These are phyloP conservation scores for Pythium sp. DNA, from an alignment of 352 stramenopile genomes.

Conservation along the genomic window DNA sequence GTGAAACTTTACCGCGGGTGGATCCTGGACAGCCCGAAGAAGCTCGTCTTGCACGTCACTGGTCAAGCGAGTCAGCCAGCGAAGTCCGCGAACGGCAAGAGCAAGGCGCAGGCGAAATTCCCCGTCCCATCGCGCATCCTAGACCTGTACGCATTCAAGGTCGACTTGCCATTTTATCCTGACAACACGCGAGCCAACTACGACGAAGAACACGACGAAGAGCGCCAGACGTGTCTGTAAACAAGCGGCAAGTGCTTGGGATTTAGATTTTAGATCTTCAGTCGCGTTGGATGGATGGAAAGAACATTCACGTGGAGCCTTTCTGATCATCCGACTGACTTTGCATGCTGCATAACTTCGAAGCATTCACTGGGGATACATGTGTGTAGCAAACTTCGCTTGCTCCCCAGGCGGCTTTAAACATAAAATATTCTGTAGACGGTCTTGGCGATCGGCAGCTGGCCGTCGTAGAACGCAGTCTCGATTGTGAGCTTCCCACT, in stretches of 20 bases:
- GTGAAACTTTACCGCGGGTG: constrained; percentile 54
- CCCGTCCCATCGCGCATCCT: constrained; percentile 34
- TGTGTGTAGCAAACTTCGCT: neutral
- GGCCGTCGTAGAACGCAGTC: constrained; percentile 94
- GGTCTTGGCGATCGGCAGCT: constrained; percentile 86
- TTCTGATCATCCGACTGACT: neutral
- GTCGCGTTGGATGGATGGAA: neutral
- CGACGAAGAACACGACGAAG: constrained; percentile 5
- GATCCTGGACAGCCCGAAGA: constrained; percentile 62
- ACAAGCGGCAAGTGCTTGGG: neutral
- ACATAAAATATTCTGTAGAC: constrained; percentile 94
- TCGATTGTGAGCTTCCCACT: constrained; percentile 94
- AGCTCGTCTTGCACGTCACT: constrained; percentile 67
- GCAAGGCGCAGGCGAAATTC: constrained; percentile 19
- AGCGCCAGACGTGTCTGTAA: constrained; percentile 18
- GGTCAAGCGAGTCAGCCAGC: constrained; percentile 43
- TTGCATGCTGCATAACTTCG: neutral
- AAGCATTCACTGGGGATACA: neutral
- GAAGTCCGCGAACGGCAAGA: constrained; percentile 30
- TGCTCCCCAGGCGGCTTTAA: constrained; percentile 25
- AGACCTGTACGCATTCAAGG: constrained; percentile 70
- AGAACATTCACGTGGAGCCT: neutral
- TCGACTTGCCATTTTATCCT: constrained; percentile 48
- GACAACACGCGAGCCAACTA: constrained; percentile 33
- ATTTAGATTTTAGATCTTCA: constrained; percentile 2